A percentile compares a stretch with the other conserved stretches of the same genome.
Evolutionary conservation across 768 basidiomycete species (phyloP).

Genomic region (Naganishia randhawae): DNA sequence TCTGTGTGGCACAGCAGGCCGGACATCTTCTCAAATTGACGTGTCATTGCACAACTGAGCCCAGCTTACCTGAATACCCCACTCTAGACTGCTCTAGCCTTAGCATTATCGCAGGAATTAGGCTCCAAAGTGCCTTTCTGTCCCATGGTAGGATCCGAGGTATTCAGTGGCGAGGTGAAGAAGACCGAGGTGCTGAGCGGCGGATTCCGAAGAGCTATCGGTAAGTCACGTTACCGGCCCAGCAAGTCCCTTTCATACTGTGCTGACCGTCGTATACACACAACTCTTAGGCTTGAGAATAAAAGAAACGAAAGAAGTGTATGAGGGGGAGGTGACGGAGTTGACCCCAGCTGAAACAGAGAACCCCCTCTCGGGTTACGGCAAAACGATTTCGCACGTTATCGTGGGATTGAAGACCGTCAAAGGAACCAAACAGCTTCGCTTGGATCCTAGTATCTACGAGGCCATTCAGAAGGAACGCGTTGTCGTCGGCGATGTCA

Average conservation of each 20-base stretch:
- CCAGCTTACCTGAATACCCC: not conserved
- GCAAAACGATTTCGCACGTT: conserved; percentile 98
- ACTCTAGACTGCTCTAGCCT: conserved; percentile 72
- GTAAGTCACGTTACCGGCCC: conserved; percentile 55
- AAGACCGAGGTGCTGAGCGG: conserved; percentile 98
- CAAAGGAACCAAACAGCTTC: conserved; percentile 87
- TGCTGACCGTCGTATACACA: not conserved
- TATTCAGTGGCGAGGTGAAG: conserved; percentile 94
- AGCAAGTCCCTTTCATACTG: not conserved
- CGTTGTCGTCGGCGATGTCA: conserved; percentile 91
- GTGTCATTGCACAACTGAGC: too few species aligned
- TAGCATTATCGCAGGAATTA: conserved; percentile 92
- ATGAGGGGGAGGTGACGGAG: conserved; percentile 97
- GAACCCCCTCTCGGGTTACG: conserved; percentile 94
- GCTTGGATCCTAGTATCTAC: conserved; percentile 91
- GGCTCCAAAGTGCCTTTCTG: conserved; percentile 95
- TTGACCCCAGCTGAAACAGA: conserved; percentile 93
- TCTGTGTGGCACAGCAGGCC: too few species aligned
- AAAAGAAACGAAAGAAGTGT: conserved; percentile 98
- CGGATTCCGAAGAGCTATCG: conserved; percentile 89
- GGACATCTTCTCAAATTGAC: too few species aligned
- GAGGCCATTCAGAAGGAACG: conserved; percentile 97
- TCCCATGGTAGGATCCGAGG: conserved; percentile 97
- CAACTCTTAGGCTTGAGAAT: conserved; percentile 72
- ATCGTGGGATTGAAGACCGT: conserved; percentile 91